These are phyloP conservation scores for Daedaleopsis nitida DNA, from an alignment of 768 basidiomycete species.

Conservation along the genomic window DNA sequence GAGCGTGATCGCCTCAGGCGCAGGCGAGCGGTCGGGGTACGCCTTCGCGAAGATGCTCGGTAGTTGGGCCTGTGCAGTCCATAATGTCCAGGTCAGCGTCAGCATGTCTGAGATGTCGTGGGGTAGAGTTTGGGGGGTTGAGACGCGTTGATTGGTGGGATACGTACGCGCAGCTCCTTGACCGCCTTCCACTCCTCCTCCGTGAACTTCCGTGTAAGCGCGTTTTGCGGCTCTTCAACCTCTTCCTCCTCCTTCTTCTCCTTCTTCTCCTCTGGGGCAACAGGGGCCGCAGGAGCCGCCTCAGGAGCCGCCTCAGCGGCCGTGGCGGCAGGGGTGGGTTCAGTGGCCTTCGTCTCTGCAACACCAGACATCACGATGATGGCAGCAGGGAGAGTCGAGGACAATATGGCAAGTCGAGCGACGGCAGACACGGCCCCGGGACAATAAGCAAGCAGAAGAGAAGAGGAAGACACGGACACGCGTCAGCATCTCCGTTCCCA, in stretches of 20 bases:
- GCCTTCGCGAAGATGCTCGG: constrained; percentile 59
- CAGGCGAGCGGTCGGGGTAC: constrained; percentile 58
- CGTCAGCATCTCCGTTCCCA: neutral
- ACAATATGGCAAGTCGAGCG: neutral
- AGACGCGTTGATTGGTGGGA: neutral
- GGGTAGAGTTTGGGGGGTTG: neutral
- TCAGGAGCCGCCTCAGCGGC: constrained; percentile 1
- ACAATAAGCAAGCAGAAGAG: neutral
- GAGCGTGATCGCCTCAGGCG: constrained; percentile 51
- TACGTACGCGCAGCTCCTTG: constrained; percentile 63
- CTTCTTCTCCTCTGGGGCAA: neutral
- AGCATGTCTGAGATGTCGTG: too few species aligned
- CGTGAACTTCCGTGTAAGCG: constrained; percentile 70
- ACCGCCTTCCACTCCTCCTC: constrained; percentile 72
- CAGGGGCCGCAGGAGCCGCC: neutral
- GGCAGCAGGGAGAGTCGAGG: neutral
- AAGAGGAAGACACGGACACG: neutral
- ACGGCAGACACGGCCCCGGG: too few species aligned
- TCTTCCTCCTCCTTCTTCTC: constrained; percentile 20
- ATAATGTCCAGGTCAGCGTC: constrained; percentile 13
- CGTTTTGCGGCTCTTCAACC: constrained; percentile 62
- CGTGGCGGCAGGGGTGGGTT: too few species aligned
- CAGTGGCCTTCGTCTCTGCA: neutral
- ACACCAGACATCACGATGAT: neutral
- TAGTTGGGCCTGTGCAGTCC: constrained; percentile 37